Conservation (phyloP, 129 eudicot species). For the Helianthus tuberosus region DNA sequence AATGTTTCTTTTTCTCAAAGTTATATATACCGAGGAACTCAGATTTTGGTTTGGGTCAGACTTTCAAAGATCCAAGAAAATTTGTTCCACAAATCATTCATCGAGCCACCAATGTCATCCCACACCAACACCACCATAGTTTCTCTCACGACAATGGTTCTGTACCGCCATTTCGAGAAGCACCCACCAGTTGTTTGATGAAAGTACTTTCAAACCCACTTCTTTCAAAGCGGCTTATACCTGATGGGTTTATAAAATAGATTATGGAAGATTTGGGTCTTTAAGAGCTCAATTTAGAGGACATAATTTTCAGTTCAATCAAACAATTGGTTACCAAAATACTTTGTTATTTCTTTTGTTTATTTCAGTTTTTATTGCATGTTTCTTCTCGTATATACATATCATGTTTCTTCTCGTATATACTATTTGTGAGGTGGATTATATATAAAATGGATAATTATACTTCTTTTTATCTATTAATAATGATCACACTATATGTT, state of each 20-base stretch:
- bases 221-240: slow-evolving; percentile 30
- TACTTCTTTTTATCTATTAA: no score
- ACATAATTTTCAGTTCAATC: slow-evolving; percentile 32
- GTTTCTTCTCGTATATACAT: neutral
- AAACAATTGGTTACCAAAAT: slow-evolving; percentile 38
- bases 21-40: no score
- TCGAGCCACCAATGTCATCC: slow-evolving; percentile 18
- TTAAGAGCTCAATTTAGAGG: slow-evolving; percentile 33
- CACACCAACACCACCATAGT: slow-evolving; percentile 18
- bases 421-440: neutral
- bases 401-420: neutral
- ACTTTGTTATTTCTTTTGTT: slow-evolving; percentile 15
- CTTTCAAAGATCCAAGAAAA: slow-evolving; percentile 42
- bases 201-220: slow-evolving; percentile 37
- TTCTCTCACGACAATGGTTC: slow-evolving; percentile 25
- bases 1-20: no score
- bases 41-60: no score
- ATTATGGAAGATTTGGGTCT: slow-evolving; percentile 31
- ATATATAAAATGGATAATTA: no score
- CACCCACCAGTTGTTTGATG: slow-evolving; percentile 32
- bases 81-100: slow-evolving; percentile 31
- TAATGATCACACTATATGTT: neutral
- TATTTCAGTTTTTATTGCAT: neutral
- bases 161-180: slow-evolving; percentile 30
- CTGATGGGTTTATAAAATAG: slow-evolving; percentile 37